Conservation (phyloP, 495 filamentous ascomycete species). For the Darksidea phi region DNA sequence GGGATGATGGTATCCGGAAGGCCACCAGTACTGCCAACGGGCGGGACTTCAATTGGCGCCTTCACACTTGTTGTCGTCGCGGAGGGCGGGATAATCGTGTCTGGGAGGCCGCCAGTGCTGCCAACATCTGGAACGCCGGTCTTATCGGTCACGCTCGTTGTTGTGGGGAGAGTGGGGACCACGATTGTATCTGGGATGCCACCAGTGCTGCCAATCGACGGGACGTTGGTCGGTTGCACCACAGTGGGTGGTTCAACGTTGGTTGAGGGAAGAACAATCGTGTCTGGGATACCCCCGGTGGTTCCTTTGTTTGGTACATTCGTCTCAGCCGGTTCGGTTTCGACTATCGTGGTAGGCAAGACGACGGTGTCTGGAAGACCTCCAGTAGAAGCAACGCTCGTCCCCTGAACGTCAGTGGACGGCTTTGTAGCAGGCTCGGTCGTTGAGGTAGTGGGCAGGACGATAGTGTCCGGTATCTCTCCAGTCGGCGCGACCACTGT, state of each 20-base stretch:
- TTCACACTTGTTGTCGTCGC: too few species aligned
- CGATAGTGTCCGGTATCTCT: slow-evolving; percentile 21
- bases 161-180: background rate
- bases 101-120: slow-evolving; percentile 11
- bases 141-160: background rate
- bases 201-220: slow-evolving; percentile 20
- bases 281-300: slow-evolving; percentile 3
- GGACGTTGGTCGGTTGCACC: slow-evolving; percentile 4
- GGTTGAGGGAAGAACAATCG: slow-evolving; percentile 10
- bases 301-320: too few species aligned
- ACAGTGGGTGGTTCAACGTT: background rate
- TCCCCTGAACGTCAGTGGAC: too few species aligned
- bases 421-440: too few species aligned
- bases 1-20: too few species aligned
- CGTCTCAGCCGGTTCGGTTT: too few species aligned
- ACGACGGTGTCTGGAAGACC: background rate
- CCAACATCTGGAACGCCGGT: background rate
- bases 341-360: background rate
- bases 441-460: slow-evolving; percentile 4
- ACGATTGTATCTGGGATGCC: slow-evolving; percentile 9
- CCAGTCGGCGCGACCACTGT: slow-evolving; percentile 7
- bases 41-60: too few species aligned
- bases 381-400: background rate
- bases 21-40: too few species aligned
- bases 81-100: background rate